phyloP scores from a whole-genome alignment of 495 filamentous ascomycete genomes.

The Penicillium ucsense region DNA sequence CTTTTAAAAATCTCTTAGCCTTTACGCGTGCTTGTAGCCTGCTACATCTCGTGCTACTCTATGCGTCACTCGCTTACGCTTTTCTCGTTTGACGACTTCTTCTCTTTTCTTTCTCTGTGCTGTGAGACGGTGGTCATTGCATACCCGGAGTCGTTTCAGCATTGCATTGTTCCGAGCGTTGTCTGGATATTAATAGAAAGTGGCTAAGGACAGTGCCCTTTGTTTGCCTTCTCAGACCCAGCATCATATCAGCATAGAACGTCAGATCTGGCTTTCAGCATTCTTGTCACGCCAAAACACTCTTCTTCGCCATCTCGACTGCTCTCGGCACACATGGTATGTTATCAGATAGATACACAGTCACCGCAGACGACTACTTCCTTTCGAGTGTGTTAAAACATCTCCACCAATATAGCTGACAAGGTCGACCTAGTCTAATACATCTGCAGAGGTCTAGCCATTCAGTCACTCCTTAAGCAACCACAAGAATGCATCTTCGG shows the following conservation, averaged over 20 bases:
- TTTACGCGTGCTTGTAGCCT: no score
- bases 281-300: not conserved
- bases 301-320: not conserved
- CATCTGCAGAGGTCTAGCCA: not conserved
- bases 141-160: slow-evolving; percentile 8
- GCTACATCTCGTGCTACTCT: not conserved
- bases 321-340: slow-evolving; percentile 8
- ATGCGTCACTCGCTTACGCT: slow-evolving; percentile 2
- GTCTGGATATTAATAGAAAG: slow-evolving; percentile 12
- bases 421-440: not conserved
- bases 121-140: slow-evolving; percentile 3
- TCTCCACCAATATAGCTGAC: not conserved
- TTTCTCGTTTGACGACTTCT: not conserved
- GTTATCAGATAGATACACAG: not conserved
- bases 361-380: no score
- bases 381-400: no score
- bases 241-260: no score
- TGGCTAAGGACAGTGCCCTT: not conserved
- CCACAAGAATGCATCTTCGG: slow-evolving; percentile 16
- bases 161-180: slow-evolving; percentile 16
- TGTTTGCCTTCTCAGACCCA: not conserved
- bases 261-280: no score
- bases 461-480: not conserved
- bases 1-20: no score
- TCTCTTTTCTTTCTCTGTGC: not conserved